Evolutionary conservation across 148 eudicot genomes (phyloP).

Genomic region (Dianthus caryophyllus): DNA sequence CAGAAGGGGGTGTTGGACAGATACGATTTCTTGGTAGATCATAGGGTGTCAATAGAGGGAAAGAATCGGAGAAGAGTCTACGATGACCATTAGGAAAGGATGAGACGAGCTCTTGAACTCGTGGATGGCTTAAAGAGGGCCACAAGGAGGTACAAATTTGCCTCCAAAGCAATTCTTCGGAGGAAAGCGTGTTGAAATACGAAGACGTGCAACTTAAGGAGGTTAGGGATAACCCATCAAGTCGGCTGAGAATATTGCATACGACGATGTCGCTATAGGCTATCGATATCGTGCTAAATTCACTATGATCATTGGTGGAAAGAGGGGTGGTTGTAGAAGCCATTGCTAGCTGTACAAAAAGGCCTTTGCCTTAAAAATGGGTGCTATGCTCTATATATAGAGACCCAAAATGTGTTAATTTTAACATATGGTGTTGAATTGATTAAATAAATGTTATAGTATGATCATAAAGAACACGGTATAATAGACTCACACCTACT

Average conservation of each 20-base stretch:
- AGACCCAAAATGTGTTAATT: background rate
- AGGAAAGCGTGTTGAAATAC: conserved; percentile 2
- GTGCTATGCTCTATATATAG: background rate
- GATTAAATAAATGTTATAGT: too few relatives aligned
- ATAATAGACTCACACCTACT: too few relatives aligned
- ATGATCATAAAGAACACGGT: too few relatives aligned
- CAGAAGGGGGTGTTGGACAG: conserved; percentile 1
- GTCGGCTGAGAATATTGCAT: background rate
- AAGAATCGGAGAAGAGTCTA: conserved; percentile 1
- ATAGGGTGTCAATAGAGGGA: conserved; percentile 11
- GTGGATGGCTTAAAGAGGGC: conserved; percentile 8
- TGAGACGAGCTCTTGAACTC: background rate
- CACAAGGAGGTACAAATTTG: conserved; percentile 3
- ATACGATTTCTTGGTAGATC: background rate
- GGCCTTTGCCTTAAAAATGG: background rate
- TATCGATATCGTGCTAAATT: background rate
- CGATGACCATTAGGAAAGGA: background rate
- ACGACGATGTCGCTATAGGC: background rate
- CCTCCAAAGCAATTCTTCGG: conserved; percentile 1
- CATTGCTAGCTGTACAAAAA: conserved; percentile 1
- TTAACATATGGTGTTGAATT: too few relatives aligned
- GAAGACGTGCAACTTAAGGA: conserved; percentile 9
- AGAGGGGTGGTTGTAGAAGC: background rate
- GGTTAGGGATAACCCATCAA: conserved; percentile 10
- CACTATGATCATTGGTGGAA: background rate